phyloP scores from a whole-genome alignment of 2,329 filamentous ascomycete species.

The Pestalotiopsis sp. region DNA sequence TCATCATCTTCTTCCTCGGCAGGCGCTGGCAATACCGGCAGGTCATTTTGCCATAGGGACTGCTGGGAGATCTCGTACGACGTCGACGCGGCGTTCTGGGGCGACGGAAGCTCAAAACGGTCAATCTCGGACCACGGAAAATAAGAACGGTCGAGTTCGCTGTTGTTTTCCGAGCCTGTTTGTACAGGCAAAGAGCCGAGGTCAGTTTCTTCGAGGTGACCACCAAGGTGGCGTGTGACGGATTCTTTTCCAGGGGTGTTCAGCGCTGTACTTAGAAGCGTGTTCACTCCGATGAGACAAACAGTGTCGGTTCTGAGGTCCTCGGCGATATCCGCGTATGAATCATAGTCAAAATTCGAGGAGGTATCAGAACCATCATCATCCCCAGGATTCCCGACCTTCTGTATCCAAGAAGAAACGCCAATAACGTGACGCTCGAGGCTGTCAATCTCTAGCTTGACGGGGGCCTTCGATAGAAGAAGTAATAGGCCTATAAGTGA shows the following conservation, averaged over 20 bases:
- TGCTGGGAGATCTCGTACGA: too few species aligned
- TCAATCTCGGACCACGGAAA: too few species aligned
- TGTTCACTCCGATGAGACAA: neutral
- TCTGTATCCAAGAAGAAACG: neutral
- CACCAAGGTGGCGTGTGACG: neutral
- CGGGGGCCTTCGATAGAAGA: neutral
- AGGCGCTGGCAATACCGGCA: too few species aligned
- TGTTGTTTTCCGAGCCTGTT: neutral
- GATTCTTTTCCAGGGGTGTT: neutral
- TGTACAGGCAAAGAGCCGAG: neutral
- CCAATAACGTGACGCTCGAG: neutral
- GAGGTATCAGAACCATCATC: neutral
- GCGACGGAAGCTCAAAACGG: too few species aligned
- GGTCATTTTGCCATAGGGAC: too few species aligned
- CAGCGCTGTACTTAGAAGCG: neutral
- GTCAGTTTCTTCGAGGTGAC: conserved; percentile 2
- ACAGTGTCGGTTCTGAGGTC: neutral
- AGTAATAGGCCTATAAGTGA: neutral
- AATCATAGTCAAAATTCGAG: neutral
- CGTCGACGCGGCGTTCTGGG: too few species aligned
- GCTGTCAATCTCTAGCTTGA: neutral
- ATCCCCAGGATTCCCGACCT: neutral
- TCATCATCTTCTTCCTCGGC: too few species aligned
- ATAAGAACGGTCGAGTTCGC: too few species aligned
- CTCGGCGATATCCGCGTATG: neutral